These are phyloP conservation scores for Aspergillus alliaceus DNA, from an alignment of 2,329 filamentous ascomycete genomes.

Conservation along the genomic window DNA sequence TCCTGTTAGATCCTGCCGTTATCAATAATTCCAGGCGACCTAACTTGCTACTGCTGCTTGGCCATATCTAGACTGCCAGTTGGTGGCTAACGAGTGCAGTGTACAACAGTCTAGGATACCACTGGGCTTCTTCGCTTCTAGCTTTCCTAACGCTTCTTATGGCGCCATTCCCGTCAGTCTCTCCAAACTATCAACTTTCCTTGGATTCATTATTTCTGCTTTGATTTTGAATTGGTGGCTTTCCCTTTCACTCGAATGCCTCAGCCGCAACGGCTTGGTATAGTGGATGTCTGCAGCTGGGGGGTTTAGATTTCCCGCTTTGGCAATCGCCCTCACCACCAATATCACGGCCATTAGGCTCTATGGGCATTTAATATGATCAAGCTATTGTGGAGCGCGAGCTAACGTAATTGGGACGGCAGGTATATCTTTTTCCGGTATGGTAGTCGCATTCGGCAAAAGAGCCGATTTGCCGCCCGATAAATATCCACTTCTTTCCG, in stretches of 20 bases:
- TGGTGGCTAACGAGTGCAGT: conserved; percentile 34
- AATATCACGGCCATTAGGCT: neutral
- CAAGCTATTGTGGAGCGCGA: neutral
- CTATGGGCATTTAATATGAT: neutral
- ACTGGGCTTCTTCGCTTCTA: conserved; percentile 48
- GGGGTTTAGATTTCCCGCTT: too few relatives aligned
- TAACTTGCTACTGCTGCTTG: neutral
- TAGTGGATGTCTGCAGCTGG: neutral
- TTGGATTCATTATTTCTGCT: too few relatives aligned
- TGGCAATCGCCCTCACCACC: too few relatives aligned
- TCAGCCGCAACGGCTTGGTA: conserved; percentile 1
- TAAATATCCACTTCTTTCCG: conserved; percentile 13
- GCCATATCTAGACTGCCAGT: conserved; percentile 12
- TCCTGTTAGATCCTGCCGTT: neutral
- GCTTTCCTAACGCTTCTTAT: conserved; percentile 46
- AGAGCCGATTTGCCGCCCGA: conserved; percentile 39
- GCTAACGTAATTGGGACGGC: neutral
- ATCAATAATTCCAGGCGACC: neutral
- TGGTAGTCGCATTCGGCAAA: conserved; percentile 42
- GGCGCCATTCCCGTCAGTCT: conserved; percentile 46
- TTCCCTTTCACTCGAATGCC: conserved; percentile 12
- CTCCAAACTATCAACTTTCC: neutral
- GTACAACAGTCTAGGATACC: conserved; percentile 47
- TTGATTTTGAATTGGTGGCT: neutral
- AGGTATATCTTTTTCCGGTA: conserved; percentile 48